phyloP scores from a whole-genome alignment of 441 rosid genomes.

The Populus hybrid region DNA sequence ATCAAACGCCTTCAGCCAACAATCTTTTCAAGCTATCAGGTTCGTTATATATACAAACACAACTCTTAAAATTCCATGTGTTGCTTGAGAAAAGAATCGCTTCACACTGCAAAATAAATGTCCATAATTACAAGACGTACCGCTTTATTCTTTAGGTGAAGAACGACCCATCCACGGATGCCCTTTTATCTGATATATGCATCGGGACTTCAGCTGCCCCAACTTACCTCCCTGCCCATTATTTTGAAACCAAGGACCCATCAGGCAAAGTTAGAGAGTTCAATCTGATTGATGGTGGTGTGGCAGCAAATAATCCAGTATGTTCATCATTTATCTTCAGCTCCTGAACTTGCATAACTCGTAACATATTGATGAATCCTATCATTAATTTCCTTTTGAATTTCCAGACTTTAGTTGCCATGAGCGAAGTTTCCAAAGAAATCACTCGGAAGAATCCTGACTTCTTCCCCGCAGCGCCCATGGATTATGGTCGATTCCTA shows the following conservation, averaged over 20 bases:
- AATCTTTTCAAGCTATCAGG: slow-evolving; percentile 43
- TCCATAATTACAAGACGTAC: not conserved
- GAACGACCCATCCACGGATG: slow-evolving; percentile 38
- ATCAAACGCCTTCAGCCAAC: slow-evolving; percentile 44
- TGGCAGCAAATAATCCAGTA: slow-evolving; percentile 68
- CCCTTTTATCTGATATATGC: slow-evolving; percentile 56
- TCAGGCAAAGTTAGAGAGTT: slow-evolving; percentile 34
- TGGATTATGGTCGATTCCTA: slow-evolving; percentile 48
- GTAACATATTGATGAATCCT: too few species aligned
- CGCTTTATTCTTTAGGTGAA: slow-evolving; percentile 29
- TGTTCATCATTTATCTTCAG: not conserved
- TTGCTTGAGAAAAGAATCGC: too few species aligned
- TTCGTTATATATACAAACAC: not conserved
- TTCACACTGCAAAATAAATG: not conserved
- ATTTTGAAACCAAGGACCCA: slow-evolving; percentile 39
- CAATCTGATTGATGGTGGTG: slow-evolving; percentile 70
- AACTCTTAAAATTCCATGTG: too few species aligned
- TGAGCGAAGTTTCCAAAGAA: slow-evolving; percentile 52
- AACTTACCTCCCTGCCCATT: slow-evolving; percentile 70
- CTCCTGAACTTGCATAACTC: too few species aligned
- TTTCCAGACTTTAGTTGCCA: slow-evolving; percentile 47
- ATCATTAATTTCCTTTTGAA: too few species aligned
- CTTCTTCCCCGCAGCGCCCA: slow-evolving; percentile 44
- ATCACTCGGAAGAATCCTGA: slow-evolving; percentile 36
- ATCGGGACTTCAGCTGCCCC: slow-evolving; percentile 80